Conservation (phyloP, 495 filamentous ascomycete genomes). For the Astrocystis sublimbata region DNA sequence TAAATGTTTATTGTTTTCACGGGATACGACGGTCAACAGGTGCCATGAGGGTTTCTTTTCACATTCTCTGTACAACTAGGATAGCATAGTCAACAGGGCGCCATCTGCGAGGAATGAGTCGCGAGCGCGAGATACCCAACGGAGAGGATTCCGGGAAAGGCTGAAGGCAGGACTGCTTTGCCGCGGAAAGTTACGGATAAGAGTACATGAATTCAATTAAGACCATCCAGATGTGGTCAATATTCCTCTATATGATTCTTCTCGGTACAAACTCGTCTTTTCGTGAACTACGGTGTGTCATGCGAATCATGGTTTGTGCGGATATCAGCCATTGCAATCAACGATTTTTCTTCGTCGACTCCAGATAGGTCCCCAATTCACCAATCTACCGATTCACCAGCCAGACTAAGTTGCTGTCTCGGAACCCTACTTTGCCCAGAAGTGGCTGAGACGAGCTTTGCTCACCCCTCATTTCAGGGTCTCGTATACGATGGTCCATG, state of each 20-base stretch:
- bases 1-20: constrained; percentile 21
- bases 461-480: neutral
- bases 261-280: neutral
- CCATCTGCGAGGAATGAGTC: constrained; percentile 22
- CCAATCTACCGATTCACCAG: neutral
- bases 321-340: no score
- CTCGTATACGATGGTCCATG: neutral
- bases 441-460: constrained; percentile 1
- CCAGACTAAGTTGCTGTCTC: neutral
- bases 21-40: constrained; percentile 26
- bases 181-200: constrained; percentile 1
- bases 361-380: no score
- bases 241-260: no score
- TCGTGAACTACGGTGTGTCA: neutral
- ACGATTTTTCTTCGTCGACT: no score
- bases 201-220: constrained; percentile 8
- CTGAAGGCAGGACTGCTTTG: constrained; percentile 8
- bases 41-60: constrained; percentile 21
- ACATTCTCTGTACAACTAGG: constrained; percentile 31
- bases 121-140: constrained; percentile 34
- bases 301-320: neutral
- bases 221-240: constrained; percentile 5
- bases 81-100: constrained; percentile 24
- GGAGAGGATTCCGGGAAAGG: constrained; percentile 25
- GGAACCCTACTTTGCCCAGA: no score